These are phyloP conservation scores for Chytriomyces confervae DNA, from an alignment of 192 early-diverging fungal species.

Conservation along the genomic window DNA sequence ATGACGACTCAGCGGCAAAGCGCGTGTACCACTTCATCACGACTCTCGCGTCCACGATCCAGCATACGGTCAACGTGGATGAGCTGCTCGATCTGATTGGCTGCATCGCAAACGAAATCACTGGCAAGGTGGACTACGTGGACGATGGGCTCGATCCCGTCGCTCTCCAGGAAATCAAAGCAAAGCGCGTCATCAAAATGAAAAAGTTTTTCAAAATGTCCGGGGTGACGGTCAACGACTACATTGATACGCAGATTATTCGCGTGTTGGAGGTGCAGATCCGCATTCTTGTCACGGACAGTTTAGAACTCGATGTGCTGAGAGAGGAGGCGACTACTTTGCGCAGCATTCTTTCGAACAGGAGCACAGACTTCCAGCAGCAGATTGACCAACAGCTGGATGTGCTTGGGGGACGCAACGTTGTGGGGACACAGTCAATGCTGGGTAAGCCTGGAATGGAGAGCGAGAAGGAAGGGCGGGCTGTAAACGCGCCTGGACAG, in stretches of 20 bases:
- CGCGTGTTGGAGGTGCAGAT: conserved; percentile 19
- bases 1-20: conserved; percentile 5
- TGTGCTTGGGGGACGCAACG: too few relatives aligned
- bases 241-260: conserved; percentile 31
- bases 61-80: conserved; percentile 6
- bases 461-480: neutral
- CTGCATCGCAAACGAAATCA: conserved; percentile 8
- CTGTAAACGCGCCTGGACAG: neutral
- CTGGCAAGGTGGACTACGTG: neutral
- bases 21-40: conserved; percentile 23
- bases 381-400: neutral
- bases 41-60: neutral
- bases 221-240: conserved; percentile 9
- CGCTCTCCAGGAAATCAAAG: neutral
- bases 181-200: conserved; percentile 8
- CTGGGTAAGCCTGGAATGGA: neutral
- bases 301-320: conserved; percentile 10
- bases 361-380: conserved; percentile 19
- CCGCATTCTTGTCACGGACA: conserved; percentile 17
- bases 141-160: neutral
- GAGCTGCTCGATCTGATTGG: conserved; percentile 20
- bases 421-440: too few relatives aligned
- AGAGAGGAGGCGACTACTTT: conserved; percentile 15
- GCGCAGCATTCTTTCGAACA: conserved; percentile 1
- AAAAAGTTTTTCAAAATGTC: conserved; percentile 28